Conservation (phyloP, 2,329 filamentous ascomycete species). For the Cladosporium sp. region DNA sequence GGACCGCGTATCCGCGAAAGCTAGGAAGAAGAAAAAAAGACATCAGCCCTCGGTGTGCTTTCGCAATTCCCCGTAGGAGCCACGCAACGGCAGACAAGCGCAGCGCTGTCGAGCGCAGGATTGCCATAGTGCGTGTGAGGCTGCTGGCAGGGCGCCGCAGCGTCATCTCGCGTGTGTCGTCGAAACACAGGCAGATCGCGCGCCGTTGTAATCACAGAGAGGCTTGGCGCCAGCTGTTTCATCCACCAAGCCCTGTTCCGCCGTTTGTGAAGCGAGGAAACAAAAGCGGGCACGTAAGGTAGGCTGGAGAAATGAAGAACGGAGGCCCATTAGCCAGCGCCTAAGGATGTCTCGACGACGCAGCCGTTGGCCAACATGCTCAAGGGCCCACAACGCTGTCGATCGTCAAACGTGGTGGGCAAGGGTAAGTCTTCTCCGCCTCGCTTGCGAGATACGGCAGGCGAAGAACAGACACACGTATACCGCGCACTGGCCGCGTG, state of each 20-base stretch:
- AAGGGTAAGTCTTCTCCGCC: constrained; percentile 3
- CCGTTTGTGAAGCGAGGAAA: neutral
- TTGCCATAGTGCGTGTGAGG: constrained; percentile 1
- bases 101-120: no score
- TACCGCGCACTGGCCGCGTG: neutral
- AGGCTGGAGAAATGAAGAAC: constrained; percentile 8
- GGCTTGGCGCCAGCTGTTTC: constrained; percentile 9
- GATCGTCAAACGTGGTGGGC: constrained; percentile 11
- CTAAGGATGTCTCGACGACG: constrained; percentile 2
- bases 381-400: neutral
- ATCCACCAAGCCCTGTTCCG: neutral
- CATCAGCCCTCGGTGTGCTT: no score
- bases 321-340: neutral
- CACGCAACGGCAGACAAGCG: no score
- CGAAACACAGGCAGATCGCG: constrained; percentile 8
- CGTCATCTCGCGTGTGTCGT: constrained; percentile 12
- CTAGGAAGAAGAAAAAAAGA: no score
- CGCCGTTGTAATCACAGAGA: constrained; percentile 10
- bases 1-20: constrained; percentile 3
- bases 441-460: constrained; percentile 3
- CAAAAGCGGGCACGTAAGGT: neutral
- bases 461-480: neutral
- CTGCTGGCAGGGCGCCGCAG: constrained; percentile 3
- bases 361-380: constrained; percentile 2
- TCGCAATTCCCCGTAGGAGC: no score